Base-by-base conservation (phyloP, 2,329 filamentous ascomycete species). In the Hypoxylon sp. region DNA sequence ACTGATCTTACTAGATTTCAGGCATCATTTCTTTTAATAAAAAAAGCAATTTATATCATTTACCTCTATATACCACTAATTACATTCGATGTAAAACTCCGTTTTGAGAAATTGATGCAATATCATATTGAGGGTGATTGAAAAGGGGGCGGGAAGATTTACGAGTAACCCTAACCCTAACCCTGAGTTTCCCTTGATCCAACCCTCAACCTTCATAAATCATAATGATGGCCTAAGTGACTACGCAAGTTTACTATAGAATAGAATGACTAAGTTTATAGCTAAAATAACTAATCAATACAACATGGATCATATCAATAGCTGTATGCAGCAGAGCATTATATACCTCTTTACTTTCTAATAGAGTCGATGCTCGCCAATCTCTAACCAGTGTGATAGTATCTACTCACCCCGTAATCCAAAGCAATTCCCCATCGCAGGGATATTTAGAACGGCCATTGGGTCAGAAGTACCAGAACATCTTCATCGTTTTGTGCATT, bases 1-100 rank as follows among this genome's bases (percentile, higher is more conserved):
- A 57, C 9, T 11, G 19, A 35, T 17, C 10, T 48, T 48, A 17
- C 3, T 58, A 48, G 17, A 58, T 37, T 9, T 48, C 22, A 50
- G 6, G 26, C 22, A 29, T 31, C 29, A 31, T 31, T 31, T 31
- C 29, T 9, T 31, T 9, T 31, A n/a, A n/a, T 39, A n/a, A 44
- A 22, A n/a, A 22, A 3, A 1, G 22, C 0, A 5, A 11, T 22
- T n/a, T 0, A 22, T 11, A 22, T 11, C 6, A 44, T 11, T 19
- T 44, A 2, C 2, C 39, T 44, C 39, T 22, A 17, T 11, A 44
- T 22, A 3, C 9, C 8, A 42, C 3, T 17, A 2, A 1, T 42
- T 17, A 3, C 5, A 9, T 6, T 8, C 2, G 8, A 42, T 17
- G n/a, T 6, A 5, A 2, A 42, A 8, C 2, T 17, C 5, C 13